Conservation (phyloP, 2,329 filamentous ascomycete genomes). For the Fusarium heterosporum region DNA sequence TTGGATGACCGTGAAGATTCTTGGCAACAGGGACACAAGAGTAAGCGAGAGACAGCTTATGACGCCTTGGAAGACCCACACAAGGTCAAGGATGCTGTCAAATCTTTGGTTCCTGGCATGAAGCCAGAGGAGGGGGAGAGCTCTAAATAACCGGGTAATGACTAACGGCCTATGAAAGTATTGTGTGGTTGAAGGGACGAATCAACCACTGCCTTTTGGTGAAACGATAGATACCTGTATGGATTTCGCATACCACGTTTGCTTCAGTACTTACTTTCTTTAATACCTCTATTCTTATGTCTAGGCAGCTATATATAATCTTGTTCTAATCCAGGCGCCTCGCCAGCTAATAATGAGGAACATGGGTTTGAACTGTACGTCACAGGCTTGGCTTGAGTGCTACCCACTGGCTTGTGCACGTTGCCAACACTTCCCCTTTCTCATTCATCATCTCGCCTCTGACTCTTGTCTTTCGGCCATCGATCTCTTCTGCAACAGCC, state of each 20-base stretch:
- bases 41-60: slow-evolving; percentile 64
- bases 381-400: slow-evolving; percentile 49
- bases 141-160: slow-evolving; percentile 34
- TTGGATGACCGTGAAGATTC: slow-evolving; percentile 59
- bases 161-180: slow-evolving; percentile 33
- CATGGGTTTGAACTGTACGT: not conserved
- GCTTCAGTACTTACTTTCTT: slow-evolving; percentile 21
- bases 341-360: not conserved
- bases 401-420: slow-evolving; percentile 51
- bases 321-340: slow-evolving; percentile 24
- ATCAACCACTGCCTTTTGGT: slow-evolving; percentile 14
- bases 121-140: slow-evolving; percentile 33
- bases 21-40: slow-evolving; percentile 57
- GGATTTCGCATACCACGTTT: slow-evolving; percentile 27
- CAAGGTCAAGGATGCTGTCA: slow-evolving; percentile 55
- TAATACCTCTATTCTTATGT: slow-evolving; percentile 17
- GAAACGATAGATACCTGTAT: slow-evolving; percentile 42
- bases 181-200: slow-evolving; percentile 15
- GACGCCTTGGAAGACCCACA: slow-evolving; percentile 64
- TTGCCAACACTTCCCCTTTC: slow-evolving; percentile 48
- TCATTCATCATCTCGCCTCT: slow-evolving; percentile 48
- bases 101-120: slow-evolving; percentile 44
- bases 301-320: slow-evolving; percentile 6
- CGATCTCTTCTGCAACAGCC: slow-evolving; percentile 49
- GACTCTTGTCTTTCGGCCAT: slow-evolving; percentile 52